Evolutionary conservation across 306 rosid species (phyloP).

Genomic region (Inga laurina): DNA sequence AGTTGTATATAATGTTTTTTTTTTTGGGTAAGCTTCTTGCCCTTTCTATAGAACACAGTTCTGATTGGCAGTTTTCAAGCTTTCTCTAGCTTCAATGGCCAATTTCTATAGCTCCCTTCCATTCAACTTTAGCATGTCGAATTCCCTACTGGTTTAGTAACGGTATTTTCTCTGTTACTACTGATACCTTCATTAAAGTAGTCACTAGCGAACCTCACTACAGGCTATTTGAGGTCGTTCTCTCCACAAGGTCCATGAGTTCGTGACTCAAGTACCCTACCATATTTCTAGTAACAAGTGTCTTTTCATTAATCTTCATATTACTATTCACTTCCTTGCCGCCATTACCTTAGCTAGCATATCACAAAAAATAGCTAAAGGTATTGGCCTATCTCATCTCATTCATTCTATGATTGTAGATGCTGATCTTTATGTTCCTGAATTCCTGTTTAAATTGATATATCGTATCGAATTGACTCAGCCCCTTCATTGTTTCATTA

Average conservation of each 20-base stretch:
- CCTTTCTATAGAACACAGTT: neutral
- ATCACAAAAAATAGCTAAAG: neutral
- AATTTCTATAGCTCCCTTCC: neutral
- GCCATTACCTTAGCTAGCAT: neutral
- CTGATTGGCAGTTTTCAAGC: neutral
- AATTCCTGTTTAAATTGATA: neutral
- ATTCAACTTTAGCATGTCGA: neutral
- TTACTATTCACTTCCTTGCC: neutral
- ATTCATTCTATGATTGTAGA: neutral
- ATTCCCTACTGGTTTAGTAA: neutral
- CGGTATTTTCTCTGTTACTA: neutral
- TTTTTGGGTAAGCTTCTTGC: neutral
- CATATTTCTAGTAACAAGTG: neutral
- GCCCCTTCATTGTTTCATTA: neutral
- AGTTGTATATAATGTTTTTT: neutral
- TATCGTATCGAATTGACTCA: neutral
- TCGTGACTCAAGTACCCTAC: neutral
- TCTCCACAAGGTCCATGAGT: neutral
- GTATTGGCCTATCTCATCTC: neutral
- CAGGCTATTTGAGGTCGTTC: neutral
- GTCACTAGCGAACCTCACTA: neutral
- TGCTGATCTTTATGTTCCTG: neutral
- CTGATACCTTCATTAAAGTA: neutral
- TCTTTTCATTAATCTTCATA: neutral
- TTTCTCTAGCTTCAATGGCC: neutral